Conservation (phyloP, 805 yeast genomes). For the Crinitomyces ghanaensis region DNA sequence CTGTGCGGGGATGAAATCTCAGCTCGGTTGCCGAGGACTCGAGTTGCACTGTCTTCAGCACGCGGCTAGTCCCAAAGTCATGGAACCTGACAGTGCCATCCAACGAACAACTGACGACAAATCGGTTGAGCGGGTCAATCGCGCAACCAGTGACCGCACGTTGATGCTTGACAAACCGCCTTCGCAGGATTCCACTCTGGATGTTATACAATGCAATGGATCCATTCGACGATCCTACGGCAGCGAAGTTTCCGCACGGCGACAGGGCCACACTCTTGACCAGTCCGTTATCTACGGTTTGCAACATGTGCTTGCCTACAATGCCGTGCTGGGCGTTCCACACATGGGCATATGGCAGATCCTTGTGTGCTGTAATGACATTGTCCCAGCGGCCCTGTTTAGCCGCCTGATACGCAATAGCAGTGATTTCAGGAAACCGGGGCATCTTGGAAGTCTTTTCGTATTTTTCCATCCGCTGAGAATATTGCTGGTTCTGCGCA, state of each 20-base stretch:
- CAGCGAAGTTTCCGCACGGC: constrained; percentile 89
- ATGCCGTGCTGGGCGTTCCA: constrained; percentile 78
- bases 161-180: constrained; percentile 40
- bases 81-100: constrained; percentile 86
- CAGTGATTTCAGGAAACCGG: constrained; percentile 65
- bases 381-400: constrained; percentile 92
- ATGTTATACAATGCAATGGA: constrained; percentile 76
- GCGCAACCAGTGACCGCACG: constrained; percentile 81
- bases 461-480: too few species aligned
- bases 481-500: constrained; percentile 88
- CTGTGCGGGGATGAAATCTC: constrained; percentile 72
- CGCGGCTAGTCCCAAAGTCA: constrained; percentile 63
- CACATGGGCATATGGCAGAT: constrained; percentile 73
- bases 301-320: constrained; percentile 61
- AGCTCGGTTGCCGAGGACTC: constrained; percentile 69
- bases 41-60: constrained; percentile 53
- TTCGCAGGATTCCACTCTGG: constrained; percentile 80
- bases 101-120: constrained; percentile 75
- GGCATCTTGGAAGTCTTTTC: constrained; percentile 30
- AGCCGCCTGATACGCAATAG: constrained; percentile 59
- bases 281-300: constrained; percentile 66
- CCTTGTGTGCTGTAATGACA: constrained; percentile 77
- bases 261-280: constrained; percentile 72
- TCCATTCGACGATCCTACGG: constrained; percentile 83
- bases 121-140: constrained; percentile 80